Percentiles rank a stretch among this genome's conserved stretches.
Conservation (phyloP, 352 stramenopile species). For the Pythium inflatum region DNA sequence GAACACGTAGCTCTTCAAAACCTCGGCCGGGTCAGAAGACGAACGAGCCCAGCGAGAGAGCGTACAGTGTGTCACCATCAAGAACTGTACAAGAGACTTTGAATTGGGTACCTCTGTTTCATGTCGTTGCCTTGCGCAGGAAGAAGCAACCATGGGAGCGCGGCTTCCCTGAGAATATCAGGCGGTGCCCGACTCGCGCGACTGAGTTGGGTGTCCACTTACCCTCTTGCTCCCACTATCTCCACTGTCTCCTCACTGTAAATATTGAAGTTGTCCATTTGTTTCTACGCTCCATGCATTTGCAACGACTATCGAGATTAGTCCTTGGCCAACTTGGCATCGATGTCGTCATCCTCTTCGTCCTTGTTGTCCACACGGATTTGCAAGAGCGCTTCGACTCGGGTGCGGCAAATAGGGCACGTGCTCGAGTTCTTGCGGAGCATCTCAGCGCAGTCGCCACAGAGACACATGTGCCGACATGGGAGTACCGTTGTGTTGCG, state of each 20-base stretch:
- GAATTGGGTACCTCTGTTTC: background rate
- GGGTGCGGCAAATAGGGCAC: constrained; percentile 82
- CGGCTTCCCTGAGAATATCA: background rate
- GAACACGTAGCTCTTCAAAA: background rate
- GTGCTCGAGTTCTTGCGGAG: constrained; percentile 73
- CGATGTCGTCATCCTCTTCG: constrained; percentile 26
- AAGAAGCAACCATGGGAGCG: too few relatives aligned
- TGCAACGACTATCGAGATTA: too few relatives aligned
- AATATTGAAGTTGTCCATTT: constrained; percentile 23
- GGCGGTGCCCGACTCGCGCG: too few relatives aligned
- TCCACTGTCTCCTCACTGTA: constrained; percentile 6
- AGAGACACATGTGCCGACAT: constrained; percentile 89
- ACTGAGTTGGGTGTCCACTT: background rate
- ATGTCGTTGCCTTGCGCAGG: too few relatives aligned
- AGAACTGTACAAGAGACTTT: constrained; percentile 26
- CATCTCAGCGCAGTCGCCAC: constrained; percentile 74
- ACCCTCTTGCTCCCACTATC: background rate
- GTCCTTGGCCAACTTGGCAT: constrained; percentile 9
- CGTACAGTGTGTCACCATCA: constrained; percentile 11
- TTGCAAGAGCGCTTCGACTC: constrained; percentile 76
- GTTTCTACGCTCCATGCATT: constrained; percentile 6
- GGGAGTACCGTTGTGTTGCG: constrained; percentile 84
- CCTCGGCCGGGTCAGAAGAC: too few relatives aligned
- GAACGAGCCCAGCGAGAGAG: background rate
- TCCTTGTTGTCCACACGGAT: constrained; percentile 71